A percentile compares a stretch with the other conserved stretches of the same genome.
Conservation (phyloP, 2,329 filamentous ascomycete genomes). For the Beauveria caledonica region DNA sequence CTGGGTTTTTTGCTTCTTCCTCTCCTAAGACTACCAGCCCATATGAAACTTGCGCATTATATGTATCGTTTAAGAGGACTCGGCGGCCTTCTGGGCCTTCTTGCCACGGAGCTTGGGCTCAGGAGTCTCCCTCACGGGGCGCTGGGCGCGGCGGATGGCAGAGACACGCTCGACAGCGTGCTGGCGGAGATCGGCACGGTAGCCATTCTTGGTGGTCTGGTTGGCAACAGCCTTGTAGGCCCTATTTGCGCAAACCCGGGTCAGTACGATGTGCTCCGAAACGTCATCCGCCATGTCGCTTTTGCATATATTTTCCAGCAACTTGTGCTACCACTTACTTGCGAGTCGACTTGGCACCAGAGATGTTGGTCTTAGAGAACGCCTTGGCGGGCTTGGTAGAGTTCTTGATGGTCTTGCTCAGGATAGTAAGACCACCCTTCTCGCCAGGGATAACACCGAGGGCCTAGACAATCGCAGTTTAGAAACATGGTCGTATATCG, state of each 20-base stretch:
- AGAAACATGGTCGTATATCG: slow-evolving; percentile 12
- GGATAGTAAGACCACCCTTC: slow-evolving; percentile 72
- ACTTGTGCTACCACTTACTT: slow-evolving; percentile 38
- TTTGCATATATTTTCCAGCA: neutral
- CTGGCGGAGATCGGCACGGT: slow-evolving; percentile 71
- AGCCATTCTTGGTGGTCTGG: slow-evolving; percentile 72
- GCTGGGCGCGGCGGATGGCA: slow-evolving; percentile 74
- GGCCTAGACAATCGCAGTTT: slow-evolving; percentile 47
- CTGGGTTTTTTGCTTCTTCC: neutral
- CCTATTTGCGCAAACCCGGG: slow-evolving; percentile 37
- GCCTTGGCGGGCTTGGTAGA: slow-evolving; percentile 64
- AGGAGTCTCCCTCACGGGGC: slow-evolving; percentile 65
- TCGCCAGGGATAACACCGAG: slow-evolving; percentile 68
- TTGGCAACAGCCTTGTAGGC: slow-evolving; percentile 84
- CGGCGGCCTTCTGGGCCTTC: slow-evolving; percentile 67
- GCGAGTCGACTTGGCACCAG: slow-evolving; percentile 64
- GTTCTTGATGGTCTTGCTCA: slow-evolving; percentile 74
- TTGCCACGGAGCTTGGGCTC: slow-evolving; percentile 69
- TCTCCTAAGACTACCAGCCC: neutral
- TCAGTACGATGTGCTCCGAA: slow-evolving; percentile 13
- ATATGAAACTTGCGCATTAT: neutral
- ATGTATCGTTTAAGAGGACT: slow-evolving; percentile 16
- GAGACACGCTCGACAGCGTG: slow-evolving; percentile 79
- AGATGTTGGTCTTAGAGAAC: slow-evolving; percentile 59
- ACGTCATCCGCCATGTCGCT: neutral